phyloP scores from a whole-genome alignment of 176 grass and related monocot species.

The Microstegium vimineum region DNA sequence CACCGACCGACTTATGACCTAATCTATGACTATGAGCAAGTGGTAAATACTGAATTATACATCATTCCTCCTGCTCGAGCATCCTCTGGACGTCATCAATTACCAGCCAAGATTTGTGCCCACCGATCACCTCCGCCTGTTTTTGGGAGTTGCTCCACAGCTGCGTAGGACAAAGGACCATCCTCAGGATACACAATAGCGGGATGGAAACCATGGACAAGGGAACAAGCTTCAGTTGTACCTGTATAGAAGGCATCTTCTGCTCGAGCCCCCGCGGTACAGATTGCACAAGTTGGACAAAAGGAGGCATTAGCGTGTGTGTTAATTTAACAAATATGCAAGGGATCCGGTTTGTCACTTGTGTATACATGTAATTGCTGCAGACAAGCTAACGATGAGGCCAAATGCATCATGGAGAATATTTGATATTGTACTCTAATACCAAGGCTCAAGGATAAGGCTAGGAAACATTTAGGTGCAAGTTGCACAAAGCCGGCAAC shows the following conservation, averaged over 20 bases:
- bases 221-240: constrained; percentile 40
- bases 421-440: constrained; percentile 33
- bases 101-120: constrained; percentile 74
- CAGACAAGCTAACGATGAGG: constrained; percentile 28
- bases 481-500: constrained; percentile 36
- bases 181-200: constrained; percentile 33
- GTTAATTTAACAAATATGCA: constrained; percentile 24
- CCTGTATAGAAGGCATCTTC: constrained; percentile 99
- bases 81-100: constrained; percentile 74
- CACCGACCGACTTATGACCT: background rate
- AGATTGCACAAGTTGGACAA: constrained; percentile 35
- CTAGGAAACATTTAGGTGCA: constrained; percentile 13
- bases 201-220: constrained; percentile 19
- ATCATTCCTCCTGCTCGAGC: constrained; percentile 74
- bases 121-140: constrained; percentile 67
- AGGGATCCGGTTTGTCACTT: constrained; percentile 15
- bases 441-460: constrained; percentile 38
- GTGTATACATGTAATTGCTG: constrained; percentile 17
- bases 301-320: constrained; percentile 25
- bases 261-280: constrained; percentile 36
- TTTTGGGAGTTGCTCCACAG: constrained; percentile 59
- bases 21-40: background rate
- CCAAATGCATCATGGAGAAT: constrained; percentile 31
- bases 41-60: background rate
- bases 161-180: constrained; percentile 41